Evolutionary conservation across 2,329 filamentous ascomycete species (phyloP).

Genomic region (Pseudogymnoascus sp.): DNA sequence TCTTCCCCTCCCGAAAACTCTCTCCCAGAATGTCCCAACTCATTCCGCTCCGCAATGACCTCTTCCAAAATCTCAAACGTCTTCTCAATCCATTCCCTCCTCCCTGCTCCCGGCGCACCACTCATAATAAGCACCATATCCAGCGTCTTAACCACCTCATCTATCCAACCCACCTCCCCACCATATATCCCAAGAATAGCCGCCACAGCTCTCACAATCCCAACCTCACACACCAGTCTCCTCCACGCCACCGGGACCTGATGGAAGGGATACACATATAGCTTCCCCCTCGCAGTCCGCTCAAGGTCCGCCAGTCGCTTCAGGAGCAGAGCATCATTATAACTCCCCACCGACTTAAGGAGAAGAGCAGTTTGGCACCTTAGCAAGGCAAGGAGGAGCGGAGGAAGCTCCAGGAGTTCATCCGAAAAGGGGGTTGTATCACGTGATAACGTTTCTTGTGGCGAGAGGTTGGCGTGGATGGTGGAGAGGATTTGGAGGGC

Average conservation of each 20-base stretch:
- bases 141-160: constrained; percentile 24
- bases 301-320: constrained; percentile 50
- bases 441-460: background rate
- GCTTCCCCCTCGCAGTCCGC: constrained; percentile 54
- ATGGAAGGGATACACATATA: constrained; percentile 64
- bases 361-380: background rate
- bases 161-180: constrained; percentile 15
- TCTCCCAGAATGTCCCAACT: background rate
- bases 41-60: background rate
- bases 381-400: background rate
- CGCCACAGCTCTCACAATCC: constrained; percentile 51
- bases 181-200: background rate
- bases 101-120: constrained; percentile 17
- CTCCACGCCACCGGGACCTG: constrained; percentile 64
- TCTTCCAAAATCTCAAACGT: constrained; percentile 62
- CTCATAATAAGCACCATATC: constrained; percentile 32
- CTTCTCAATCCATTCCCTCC: constrained; percentile 39
- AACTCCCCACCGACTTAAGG: background rate
- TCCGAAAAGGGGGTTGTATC: background rate
- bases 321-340: constrained; percentile 13
- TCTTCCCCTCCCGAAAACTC: no score
- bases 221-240: constrained; percentile 64
- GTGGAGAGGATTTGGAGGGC: background rate
- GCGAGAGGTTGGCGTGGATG: background rate
- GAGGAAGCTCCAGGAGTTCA: background rate